Conservation (phyloP, 2,329 filamentous ascomycete species). For the Rugonectria rugulosa region DNA sequence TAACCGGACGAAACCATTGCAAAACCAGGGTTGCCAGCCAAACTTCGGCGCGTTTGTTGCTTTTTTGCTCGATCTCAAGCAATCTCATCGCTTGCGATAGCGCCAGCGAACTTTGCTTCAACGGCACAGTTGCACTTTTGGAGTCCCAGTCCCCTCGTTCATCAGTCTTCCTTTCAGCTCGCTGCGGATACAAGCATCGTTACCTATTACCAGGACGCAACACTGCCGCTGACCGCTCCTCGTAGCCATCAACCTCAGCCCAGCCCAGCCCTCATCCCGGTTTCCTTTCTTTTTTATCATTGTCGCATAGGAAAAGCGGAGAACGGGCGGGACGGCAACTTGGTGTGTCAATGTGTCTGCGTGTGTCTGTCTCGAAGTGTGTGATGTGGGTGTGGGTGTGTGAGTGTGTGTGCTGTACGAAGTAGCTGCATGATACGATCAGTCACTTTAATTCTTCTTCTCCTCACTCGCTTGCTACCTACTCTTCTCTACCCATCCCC, state of each 20-base stretch:
- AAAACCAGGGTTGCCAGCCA: not conserved
- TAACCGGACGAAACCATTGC: not conserved
- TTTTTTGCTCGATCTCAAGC: conserved; percentile 8
- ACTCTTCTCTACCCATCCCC: no score
- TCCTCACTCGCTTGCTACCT: no score
- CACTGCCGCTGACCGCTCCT: no score
- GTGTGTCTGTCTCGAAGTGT: conserved; percentile 18
- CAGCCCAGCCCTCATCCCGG: no score
- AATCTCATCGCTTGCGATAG: conserved; percentile 10
- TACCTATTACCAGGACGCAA: no score
- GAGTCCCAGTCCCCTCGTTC: not conserved
- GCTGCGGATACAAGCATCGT: no score
- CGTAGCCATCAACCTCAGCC: no score
- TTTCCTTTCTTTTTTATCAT: conserved; percentile 3
- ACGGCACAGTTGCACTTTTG: not conserved
- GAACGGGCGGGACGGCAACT: conserved; percentile 11
- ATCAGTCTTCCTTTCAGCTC: not conserved
- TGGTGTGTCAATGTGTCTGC: conserved; percentile 5
- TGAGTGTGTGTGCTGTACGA: conserved; percentile 15
- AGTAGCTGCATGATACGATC: conserved; percentile 20
- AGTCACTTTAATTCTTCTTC: no score
- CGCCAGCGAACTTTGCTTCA: conserved; percentile 11
- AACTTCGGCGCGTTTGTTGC: no score
- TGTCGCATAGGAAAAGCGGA: conserved; percentile 21
- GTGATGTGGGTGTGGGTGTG: not conserved